phyloP scores from a whole-genome alignment of 2,329 filamentous ascomycete species.

The Sporothrix euskadiensis region DNA sequence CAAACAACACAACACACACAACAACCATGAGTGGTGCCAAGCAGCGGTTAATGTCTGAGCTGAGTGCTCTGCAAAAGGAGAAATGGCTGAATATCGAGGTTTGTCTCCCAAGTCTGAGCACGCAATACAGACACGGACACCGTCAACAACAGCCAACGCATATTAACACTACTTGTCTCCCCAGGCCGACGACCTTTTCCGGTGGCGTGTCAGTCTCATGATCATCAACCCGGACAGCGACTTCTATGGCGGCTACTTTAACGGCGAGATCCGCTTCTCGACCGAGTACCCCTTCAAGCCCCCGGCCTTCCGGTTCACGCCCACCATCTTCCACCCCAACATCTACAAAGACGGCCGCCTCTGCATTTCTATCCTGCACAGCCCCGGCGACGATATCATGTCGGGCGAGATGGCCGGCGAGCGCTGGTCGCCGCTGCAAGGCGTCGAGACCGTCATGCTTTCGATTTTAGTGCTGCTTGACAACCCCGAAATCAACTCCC shows the following conservation, averaged over 20 bases:
- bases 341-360: constrained; percentile 87
- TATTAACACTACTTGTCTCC: constrained; percentile 47
- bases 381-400: constrained; percentile 86
- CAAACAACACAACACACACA: neutral
- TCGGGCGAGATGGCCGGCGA: constrained; percentile 88
- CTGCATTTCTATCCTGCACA: constrained; percentile 95
- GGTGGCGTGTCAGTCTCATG: constrained; percentile 86
- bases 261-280: constrained; percentile 82
- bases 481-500: constrained; percentile 88
- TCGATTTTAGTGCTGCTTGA: constrained; percentile 90
- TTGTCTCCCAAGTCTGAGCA: constrained; percentile 37
- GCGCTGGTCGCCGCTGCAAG: constrained; percentile 91
- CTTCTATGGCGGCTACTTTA: constrained; percentile 93
- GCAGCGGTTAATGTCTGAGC: constrained; percentile 86
- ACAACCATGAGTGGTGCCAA: constrained; percentile 58
- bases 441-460: constrained; percentile 90
- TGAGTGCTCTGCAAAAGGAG: constrained; percentile 78
- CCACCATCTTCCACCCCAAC: constrained; percentile 85
- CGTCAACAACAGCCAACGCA: constrained; percentile 3
- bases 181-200: constrained; percentile 71
- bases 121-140: neutral
- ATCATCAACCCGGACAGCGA: constrained; percentile 89
- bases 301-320: constrained; percentile 81
- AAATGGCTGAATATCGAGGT: constrained; percentile 93
- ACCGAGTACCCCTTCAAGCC: constrained; percentile 87